Evolutionary conservation across 352 stramenopile genomes (phyloP).

Genomic region (Blastocystis sp.): DNA sequence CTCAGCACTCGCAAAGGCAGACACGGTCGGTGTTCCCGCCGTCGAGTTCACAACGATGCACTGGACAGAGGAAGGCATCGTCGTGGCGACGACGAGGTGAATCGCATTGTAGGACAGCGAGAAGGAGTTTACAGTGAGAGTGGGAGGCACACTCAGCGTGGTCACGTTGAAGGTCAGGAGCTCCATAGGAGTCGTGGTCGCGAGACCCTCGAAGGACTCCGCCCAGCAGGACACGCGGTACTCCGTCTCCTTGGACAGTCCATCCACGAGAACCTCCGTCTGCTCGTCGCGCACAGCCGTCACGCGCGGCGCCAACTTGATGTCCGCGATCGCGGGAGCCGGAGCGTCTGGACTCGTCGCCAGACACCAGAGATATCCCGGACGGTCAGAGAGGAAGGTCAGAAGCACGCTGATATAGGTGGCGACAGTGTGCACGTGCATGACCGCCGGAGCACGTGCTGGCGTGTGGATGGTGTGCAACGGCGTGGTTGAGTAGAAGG

Average conservation of each 20-base stretch:
- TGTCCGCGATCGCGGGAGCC: neutral
- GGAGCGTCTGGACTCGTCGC: neutral
- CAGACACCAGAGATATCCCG: constrained; percentile 22
- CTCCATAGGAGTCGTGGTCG: neutral
- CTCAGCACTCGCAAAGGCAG: neutral
- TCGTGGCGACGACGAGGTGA: neutral
- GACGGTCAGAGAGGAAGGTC: neutral
- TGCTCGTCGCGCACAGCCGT: neutral
- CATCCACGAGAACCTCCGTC: neutral
- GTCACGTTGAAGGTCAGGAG: neutral
- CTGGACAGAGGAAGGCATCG: neutral
- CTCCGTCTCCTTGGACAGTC: neutral
- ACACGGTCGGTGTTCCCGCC: neutral
- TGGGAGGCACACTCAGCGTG: neutral
- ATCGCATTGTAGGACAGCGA: neutral
- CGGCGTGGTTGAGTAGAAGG: neutral
- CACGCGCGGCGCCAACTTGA: neutral
- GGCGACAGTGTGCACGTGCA: neutral
- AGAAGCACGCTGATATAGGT: neutral
- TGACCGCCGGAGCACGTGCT: neutral
- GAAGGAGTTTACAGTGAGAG: neutral
- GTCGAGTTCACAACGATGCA: neutral
- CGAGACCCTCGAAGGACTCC: neutral
- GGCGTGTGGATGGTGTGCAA: neutral
- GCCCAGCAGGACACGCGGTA: constrained; percentile 42